A percentile compares a stretch with the other conserved stretches of the same genome.
Conservation (phyloP, 306 rosid genomes). For the Herpetospermum pedunculosum region DNA sequence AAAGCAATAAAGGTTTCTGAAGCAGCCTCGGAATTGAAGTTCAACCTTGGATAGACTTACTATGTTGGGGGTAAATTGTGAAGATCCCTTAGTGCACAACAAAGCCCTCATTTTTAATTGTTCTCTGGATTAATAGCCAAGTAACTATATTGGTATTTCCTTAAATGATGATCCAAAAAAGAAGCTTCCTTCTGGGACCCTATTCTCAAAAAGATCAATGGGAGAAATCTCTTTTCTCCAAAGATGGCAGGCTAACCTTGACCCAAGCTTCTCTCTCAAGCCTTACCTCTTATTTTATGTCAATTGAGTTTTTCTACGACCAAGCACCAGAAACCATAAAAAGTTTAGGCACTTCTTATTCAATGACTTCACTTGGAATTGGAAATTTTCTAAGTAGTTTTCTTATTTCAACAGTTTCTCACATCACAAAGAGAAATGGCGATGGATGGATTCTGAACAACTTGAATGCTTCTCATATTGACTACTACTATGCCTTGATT, state of each 20-base stretch:
- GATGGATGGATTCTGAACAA: too few relatives aligned
- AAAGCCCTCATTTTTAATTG: neutral
- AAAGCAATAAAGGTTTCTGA: too few relatives aligned
- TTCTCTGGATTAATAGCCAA: neutral
- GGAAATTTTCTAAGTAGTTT: too few relatives aligned
- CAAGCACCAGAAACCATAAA: too few relatives aligned
- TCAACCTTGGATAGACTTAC: neutral
- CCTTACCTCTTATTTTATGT: neutral
- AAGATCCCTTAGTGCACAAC: neutral
- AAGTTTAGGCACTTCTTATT: too few relatives aligned
- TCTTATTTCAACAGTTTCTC: too few relatives aligned
- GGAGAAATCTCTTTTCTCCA: neutral
- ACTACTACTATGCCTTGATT: slow-evolving; percentile 69
- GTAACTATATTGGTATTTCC: neutral
- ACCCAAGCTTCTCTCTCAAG: neutral
- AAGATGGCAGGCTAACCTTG: neutral
- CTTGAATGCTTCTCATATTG: too few relatives aligned
- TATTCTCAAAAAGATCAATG: neutral
- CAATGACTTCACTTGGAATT: too few relatives aligned
- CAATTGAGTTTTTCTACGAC: too few relatives aligned
- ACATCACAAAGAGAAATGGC: too few relatives aligned
- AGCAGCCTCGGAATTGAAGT: neutral
- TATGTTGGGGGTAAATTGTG: neutral
- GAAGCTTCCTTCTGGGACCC: neutral
- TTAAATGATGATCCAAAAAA: neutral